Base-by-base conservation (phyloP, 2,329 filamentous ascomycete species). In the Falciphora oryzae region DNA sequence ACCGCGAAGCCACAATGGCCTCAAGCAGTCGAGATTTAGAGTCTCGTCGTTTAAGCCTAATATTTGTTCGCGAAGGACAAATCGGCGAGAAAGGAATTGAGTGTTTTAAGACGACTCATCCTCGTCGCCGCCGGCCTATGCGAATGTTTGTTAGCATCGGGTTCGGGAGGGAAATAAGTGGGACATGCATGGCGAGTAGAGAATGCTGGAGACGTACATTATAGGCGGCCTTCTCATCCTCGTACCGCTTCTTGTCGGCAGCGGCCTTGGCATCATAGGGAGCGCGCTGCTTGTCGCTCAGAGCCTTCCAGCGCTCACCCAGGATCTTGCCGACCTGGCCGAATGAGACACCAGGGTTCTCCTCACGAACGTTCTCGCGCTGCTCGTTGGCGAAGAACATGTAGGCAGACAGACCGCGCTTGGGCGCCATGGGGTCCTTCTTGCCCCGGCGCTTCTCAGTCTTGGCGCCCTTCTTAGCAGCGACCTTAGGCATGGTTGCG, bases 351-450 rank as follows among this genome's bases (percentile, higher is more conserved):
- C 93, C 94, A 56, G 94, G 94, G 86, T 98, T 98, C 81, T 98
- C 94, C 78, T 97, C 93, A 73, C 95, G 92, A 72, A 99, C 95
- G 79, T 95, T 96, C 77, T 98, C 94, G 73, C 95, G 93, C 83
- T 97, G 92, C 82, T 98, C 95, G 76, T 98, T 98, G 87, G 95
- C 95, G 79, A 98, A 99, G 90, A 98, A 98, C 95, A 99, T 99
- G 88, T 99, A 99, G 69, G 95, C 95, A 64, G 95, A 98, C 62
- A 99, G 92, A 84, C 94, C 95, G 81, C 95, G 93, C 93, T 98
- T 99, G 78, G 95, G 95, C 67, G 93, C 94, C 81, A 97, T 97
- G 80, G 93, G 93, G 81, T 97, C 93, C 83, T 87, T 87, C 83
- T 86, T 86, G 74, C 70, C 72, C 67, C 83, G 81, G 74, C 79